Evolutionary conservation across 306 rosid genomes (phyloP).

Genomic region (Arachis hypogaea): DNA sequence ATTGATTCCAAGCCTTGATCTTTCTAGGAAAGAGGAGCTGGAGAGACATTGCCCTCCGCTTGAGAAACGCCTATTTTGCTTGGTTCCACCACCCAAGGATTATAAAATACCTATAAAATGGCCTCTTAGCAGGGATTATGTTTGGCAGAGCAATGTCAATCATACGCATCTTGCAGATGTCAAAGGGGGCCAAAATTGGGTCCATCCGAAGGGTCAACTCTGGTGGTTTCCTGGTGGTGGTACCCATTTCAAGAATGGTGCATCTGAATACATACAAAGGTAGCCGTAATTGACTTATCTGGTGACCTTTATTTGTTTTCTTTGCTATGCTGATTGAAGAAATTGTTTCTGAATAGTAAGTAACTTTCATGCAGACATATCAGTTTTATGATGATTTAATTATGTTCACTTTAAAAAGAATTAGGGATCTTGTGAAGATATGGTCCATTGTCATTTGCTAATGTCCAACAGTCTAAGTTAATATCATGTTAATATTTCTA

Average conservation of each 20-base stretch:
- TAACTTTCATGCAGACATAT: background rate
- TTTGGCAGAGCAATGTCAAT: slow-evolving; percentile 95
- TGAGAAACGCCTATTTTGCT: slow-evolving; percentile 79
- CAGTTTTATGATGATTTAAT: too few species aligned
- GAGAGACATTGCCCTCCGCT: slow-evolving; percentile 94
- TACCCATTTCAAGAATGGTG: slow-evolving; percentile 96
- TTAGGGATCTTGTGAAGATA: slow-evolving; percentile 4
- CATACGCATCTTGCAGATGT: slow-evolving; percentile 90
- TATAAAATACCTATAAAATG: slow-evolving; percentile 85
- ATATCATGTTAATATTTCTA: background rate
- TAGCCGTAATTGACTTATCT: slow-evolving; percentile 31
- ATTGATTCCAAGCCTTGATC: slow-evolving; percentile 61
- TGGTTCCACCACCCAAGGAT: slow-evolving; percentile 83
- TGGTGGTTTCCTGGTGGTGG: slow-evolving; percentile 99
- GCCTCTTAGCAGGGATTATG: slow-evolving; percentile 92
- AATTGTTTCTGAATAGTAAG: background rate
- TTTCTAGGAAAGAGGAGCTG: slow-evolving; percentile 73
- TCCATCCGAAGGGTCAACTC: slow-evolving; percentile 75
- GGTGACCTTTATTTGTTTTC: background rate
- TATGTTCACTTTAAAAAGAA: too few species aligned
- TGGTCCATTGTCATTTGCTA: background rate
- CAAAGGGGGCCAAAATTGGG: slow-evolving; percentile 99
- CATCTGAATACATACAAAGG: slow-evolving; percentile 89
- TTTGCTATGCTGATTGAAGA: slow-evolving; percentile 1
- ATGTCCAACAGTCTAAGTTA: background rate